Conservation (phyloP, 495 filamentous ascomycete genomes). For the Cairneyella variabilis region DNA sequence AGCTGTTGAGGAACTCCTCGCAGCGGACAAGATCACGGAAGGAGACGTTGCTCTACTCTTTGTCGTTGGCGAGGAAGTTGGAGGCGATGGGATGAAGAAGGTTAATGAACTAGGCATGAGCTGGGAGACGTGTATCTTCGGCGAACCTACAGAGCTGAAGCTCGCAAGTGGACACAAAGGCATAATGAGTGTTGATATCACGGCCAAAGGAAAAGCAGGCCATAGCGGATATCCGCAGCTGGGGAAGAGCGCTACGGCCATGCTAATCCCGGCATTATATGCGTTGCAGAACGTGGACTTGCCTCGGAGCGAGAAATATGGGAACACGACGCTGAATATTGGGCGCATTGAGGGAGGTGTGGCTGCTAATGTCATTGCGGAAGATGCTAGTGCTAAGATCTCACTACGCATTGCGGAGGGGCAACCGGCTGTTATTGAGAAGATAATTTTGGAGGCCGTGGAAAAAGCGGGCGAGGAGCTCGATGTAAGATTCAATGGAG, state of each 20-base stretch:
- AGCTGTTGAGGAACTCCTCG: constrained; percentile 60
- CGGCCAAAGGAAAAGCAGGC: constrained; percentile 69
- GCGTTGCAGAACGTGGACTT: constrained; percentile 61
- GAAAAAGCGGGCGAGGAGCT: constrained; percentile 53
- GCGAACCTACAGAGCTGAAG: constrained; percentile 83
- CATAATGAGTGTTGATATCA: constrained; percentile 57
- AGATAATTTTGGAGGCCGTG: constrained; percentile 57
- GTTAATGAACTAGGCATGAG: constrained; percentile 48
- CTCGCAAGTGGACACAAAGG: constrained; percentile 92
- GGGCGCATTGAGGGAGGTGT: constrained; percentile 77
- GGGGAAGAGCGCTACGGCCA: constrained; percentile 72
- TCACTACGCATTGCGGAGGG: constrained; percentile 73
- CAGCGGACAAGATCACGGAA: constrained; percentile 33
- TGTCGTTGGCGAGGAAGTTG: constrained; percentile 83
- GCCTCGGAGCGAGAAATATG: constrained; percentile 71
- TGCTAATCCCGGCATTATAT: constrained; percentile 64
- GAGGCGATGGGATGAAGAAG: constrained; percentile 78
- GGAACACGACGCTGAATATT: constrained; percentile 84
- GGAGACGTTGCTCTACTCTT: constrained; percentile 69
- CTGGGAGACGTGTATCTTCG: constrained; percentile 77
- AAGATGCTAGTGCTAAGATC: constrained; percentile 61
- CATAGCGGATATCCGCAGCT: constrained; percentile 90
- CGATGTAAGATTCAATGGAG: constrained; percentile 49
- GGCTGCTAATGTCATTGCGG: constrained; percentile 83
- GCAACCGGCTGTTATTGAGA: constrained; percentile 50